Evolutionary conservation across 345 rosid genomes (phyloP).

Genomic region (Syzygium grande): DNA sequence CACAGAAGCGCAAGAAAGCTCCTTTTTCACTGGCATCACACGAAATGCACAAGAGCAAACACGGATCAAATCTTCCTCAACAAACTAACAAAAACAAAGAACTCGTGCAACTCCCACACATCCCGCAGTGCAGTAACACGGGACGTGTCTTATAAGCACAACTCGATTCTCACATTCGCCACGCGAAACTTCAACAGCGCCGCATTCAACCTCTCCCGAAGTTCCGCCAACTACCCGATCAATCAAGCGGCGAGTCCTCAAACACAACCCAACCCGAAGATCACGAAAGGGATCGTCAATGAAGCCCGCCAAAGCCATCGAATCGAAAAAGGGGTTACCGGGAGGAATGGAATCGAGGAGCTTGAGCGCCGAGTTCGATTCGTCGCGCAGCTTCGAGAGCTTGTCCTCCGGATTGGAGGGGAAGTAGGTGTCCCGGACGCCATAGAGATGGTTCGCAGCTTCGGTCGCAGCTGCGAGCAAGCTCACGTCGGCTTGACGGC

Average conservation of each 20-base stretch:
- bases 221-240: not conserved
- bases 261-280: not conserved
- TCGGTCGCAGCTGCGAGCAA: slow-evolving; percentile 22
- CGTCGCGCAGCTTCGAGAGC: slow-evolving; percentile 27
- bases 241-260: not conserved
- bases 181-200: not conserved
- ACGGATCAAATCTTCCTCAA: not conserved
- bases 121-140: not conserved
- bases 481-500: slow-evolving; percentile 7
- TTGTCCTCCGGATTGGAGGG: slow-evolving; percentile 47
- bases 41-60: not conserved
- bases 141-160: not conserved
- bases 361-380: slow-evolving; percentile 46
- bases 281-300: not conserved
- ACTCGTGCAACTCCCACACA: not conserved
- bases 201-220: not conserved
- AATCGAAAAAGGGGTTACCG: slow-evolving; percentile 18
- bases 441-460: slow-evolving; percentile 44
- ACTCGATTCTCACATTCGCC: not conserved
- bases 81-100: not conserved
- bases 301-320: not conserved
- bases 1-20: not conserved
- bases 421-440: slow-evolving; percentile 49
- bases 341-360: slow-evolving; percentile 57
- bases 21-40: not conserved